Base-by-base conservation (phyloP, 805 yeast genomes). In the Barnettozyma vustinii region DNA sequence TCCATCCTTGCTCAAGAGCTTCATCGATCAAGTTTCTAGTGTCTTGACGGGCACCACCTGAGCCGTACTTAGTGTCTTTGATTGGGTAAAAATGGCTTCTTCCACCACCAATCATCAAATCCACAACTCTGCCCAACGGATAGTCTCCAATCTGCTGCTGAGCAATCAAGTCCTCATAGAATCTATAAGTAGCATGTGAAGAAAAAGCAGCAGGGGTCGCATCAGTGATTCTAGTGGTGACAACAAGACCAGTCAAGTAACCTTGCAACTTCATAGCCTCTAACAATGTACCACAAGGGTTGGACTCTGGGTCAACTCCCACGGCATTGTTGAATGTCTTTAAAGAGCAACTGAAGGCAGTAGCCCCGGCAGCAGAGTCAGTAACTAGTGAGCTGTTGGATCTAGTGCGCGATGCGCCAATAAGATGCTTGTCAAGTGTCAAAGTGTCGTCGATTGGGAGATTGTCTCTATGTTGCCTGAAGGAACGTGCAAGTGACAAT, bases 281-380 rank as follows among this genome's bases (percentile, higher is more conserved):
- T 55, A 91, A 70, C 37, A 91, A 68, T 2, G 96, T 88, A 7
- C 96, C 97, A 62, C 96, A 86, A 6, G 97, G 96, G n/a, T 60
- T 56, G 43, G 75, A 71, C 30, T 73, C 67, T 1, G 88, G 80
- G 51, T 77, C 76, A 15, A 91, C 96, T n/a, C 89, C 96, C 63
- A 91, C 86, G 12, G 96, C 97, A 15, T 95, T 94, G 64, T 91
- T 91, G 68, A 87, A 89, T 5, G 90, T 71, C 70, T 91, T 91
- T 58, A 81, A 61, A 6, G 82, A 92, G 66, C 96, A 88, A 0
- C 96, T 75, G 60, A 90, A 91, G 1, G 96, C 97, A 13, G 96
- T 89, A 15, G 97, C 98, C 15, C 97, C 97, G 2, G 98, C 98
- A 10, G 98, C 98, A 26, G 96, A 87, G 64, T 91, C 98, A 0